Evolutionary conservation across 331 rosid species (phyloP), one percentile per base, ranked within the genome.

Genomic region (Acacia concinna): DNA sequence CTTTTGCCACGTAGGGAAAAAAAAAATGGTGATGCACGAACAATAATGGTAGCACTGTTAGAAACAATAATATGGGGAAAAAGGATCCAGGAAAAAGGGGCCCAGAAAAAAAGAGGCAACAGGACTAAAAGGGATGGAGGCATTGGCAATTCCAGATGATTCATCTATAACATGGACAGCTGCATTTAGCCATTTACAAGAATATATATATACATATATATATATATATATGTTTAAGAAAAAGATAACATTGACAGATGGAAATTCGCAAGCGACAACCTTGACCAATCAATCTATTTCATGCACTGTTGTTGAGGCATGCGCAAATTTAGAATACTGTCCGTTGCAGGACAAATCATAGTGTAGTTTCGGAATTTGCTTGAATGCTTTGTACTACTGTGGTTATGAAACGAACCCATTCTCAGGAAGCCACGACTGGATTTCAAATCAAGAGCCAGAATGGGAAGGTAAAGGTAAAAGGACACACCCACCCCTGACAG

Each of bases 301-400:
- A 83, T 75, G 78, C 88, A 71, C 83, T 89, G 93, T 89, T 85
- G 15, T 51, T 66, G 60, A 0, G 38, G 82, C 95, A 89, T 86
- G 97, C 97, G 88, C 85, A 78, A 78, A 81, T 68, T 79, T 79
- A 86, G 79, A 76, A 67, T 64, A 73, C 82, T 78, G 79, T 77
- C 75, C 77, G 8, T 32, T 65, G 68, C 82, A 78, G 60, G 84
- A 84, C 78, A 81, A 81, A n/a, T 28, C 35, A 25, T 28, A n/a
- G 34, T 25, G 14, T 40, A 21, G 68, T 79, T 78, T 69, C 63
- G 83, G 60, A 62, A 82, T 46, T 49, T 77, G 34, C 44, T 75
- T 59, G 37, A 56, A 23, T 56, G 31, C 30, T 56, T 54, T 56
- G 81, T 41, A 73, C 87, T 81, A 75, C 88, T 81, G 63, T 32